Conservation (phyloP, 164 flowering plant genomes). For the Aristolochia californica region DNA sequence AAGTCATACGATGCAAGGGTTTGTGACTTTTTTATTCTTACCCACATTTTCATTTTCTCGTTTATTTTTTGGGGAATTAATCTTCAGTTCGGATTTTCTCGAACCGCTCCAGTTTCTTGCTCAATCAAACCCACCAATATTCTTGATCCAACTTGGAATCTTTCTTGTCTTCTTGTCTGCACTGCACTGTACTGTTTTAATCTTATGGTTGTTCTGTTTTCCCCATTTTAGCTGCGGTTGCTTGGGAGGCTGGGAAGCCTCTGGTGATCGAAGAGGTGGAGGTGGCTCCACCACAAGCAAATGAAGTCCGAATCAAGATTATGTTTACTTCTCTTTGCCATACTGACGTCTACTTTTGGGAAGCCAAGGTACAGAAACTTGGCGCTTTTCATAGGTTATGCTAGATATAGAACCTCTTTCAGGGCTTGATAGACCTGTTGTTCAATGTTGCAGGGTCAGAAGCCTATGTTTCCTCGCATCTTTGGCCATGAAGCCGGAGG, state of each 20-base stretch:
- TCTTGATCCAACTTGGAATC: background rate
- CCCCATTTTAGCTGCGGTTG: conserved; percentile 44
- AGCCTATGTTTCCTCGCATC: conserved; percentile 32
- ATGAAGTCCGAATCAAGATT: conserved; percentile 54
- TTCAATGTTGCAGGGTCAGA: conserved; percentile 23
- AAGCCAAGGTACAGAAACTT: conserved; percentile 34
- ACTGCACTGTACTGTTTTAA: background rate
- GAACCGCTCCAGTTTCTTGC: background rate
- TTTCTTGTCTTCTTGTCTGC: background rate
- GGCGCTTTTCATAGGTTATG: background rate
- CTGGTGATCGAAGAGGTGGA: conserved; percentile 58
- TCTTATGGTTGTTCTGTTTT: background rate
- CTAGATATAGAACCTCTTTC: background rate
- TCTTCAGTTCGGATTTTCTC: background rate
- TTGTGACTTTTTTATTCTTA: background rate
- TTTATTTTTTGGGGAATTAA: background rate
- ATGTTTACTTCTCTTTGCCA: conserved; percentile 53
- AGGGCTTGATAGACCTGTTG: background rate
- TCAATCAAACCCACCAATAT: background rate
- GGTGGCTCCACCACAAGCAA: conserved; percentile 59
- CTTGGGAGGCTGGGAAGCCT: conserved; percentile 74
- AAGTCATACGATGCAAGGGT: conserved; percentile 33
- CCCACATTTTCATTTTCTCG: background rate
- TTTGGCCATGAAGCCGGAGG: conserved; percentile 39
- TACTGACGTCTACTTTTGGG: conserved; percentile 64